Base-by-base conservation (phyloP, 768 basidiomycete species). In the Panellus pusillus region DNA sequence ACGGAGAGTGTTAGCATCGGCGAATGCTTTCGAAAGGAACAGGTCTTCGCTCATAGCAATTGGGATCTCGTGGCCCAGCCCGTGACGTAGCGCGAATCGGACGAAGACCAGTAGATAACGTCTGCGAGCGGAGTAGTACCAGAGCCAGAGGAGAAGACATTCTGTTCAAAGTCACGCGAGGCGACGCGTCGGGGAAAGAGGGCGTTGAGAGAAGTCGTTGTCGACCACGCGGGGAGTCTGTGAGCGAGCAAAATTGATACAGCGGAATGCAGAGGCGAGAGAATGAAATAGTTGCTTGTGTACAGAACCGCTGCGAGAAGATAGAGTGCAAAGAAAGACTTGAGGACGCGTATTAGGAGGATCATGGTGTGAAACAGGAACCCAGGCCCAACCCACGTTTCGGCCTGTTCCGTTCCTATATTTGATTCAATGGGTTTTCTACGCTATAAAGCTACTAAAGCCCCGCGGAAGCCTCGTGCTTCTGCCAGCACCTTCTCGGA, bases 21-120 rank as follows among this genome's bases (percentile, higher is more conserved):
- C 71, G 61, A 91, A 89, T 4, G 83, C 82, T 61, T 89, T 89
- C 17, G 86, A 84, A 11, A 90, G 70, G 49, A 88, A 76, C 18
- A 82, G 68, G 11, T 74, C 74, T 64, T 82, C 79, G 44, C 72
- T 71, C 51, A 82, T 69, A 9, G 67, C 35, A 28, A 73, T 62
- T 14, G 71, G 67, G 17, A 67, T 61, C 12, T 54, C 32, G 42
- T 70, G 68, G 28, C 72, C 70, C 6, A 74, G 67, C 9, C 70
- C 71, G 52, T 71, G 59, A 52, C 69, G 54, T 35, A 74, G 64
- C 1, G 68, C 67, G 54, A 71, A 62, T 36, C 62, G 29, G 69
- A 71, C 9, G 74, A 74, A 9, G 59, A 54, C 72, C 71, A 74
- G 51, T 64, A 61, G 40, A 72, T 63, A 35, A 53, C 41, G 42